phyloP scores from a whole-genome alignment of 331 rosid genomes.

The Malus hybrid region DNA sequence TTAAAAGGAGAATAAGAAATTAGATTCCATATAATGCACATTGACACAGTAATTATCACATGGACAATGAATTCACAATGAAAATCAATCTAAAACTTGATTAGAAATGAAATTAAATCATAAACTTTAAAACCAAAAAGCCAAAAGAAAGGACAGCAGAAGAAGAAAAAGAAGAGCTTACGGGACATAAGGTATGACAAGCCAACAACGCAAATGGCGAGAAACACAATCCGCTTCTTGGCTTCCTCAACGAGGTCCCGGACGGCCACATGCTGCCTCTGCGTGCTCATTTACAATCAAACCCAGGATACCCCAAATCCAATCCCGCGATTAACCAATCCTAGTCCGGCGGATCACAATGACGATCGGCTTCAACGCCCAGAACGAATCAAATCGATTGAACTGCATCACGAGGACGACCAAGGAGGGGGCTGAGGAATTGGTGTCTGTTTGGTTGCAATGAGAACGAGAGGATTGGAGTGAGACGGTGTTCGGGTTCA shows the following conservation, averaged over 20 bases:
- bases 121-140: not conserved
- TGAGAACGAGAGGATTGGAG: not conserved
- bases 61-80: not conserved
- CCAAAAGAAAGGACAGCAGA: not conserved
- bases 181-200: slow-evolving; percentile 94
- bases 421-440: slow-evolving; percentile 6
- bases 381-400: slow-evolving; percentile 6
- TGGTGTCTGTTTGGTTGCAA: not conserved
- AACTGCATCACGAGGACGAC: slow-evolving; percentile 13
- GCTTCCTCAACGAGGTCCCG: slow-evolving; percentile 97
- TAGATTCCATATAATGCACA: slow-evolving; percentile 1
- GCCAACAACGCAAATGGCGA: slow-evolving; percentile 76
- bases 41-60: not conserved
- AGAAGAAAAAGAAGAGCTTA: slow-evolving; percentile 22
- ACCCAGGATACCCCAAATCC: slow-evolving; percentile 8
- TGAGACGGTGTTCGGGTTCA: slow-evolving; percentile 10
- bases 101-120: not conserved
- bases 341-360: not conserved
- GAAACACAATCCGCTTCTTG: slow-evolving; percentile 80
- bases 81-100: not conserved
- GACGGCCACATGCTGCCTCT: slow-evolving; percentile 49
- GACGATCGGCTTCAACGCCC: not conserved
- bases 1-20: not conserved
- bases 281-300: slow-evolving; percentile 44
- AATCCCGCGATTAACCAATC: slow-evolving; percentile 4